phyloP scores from a whole-genome alignment of 2,329 filamentous ascomycete genomes.

The Davidsoniella australis region DNA sequence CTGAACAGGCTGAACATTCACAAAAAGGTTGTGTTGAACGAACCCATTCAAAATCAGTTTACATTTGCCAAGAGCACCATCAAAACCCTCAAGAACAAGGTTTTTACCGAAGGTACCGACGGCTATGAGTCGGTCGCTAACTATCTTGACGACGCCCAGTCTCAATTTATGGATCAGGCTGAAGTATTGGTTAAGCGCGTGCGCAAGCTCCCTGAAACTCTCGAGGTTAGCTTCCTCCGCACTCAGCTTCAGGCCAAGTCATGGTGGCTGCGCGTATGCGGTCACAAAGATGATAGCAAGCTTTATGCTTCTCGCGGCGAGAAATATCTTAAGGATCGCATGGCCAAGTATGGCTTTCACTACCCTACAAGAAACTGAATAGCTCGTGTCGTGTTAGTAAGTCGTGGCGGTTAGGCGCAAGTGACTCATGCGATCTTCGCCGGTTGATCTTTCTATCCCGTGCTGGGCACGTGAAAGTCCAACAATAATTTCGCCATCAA shows the following conservation, averaged over 20 bases:
- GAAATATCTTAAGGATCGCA: conserved; percentile 3
- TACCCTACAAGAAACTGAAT: background rate
- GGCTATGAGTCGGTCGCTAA: too few species aligned
- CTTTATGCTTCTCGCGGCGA: conserved; percentile 2
- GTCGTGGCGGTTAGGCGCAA: background rate
- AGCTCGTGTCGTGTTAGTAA: background rate
- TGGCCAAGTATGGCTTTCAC: background rate
- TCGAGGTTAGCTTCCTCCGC: background rate
- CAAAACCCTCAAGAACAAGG: background rate
- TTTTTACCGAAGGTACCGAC: background rate
- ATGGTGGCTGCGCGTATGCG: conserved; percentile 1
- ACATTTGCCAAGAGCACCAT: background rate
- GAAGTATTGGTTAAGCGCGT: background rate
- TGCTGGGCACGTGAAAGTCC: too few species aligned
- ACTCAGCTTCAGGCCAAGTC: conserved; percentile 1
- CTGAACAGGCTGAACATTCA: too few species aligned
- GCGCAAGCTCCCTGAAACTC: too few species aligned
- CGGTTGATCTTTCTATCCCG: too few species aligned
- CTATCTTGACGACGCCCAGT: background rate
- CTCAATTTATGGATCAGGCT: background rate
- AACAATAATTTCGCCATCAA: background rate
- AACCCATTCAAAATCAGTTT: background rate
- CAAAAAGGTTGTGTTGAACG: background rate
- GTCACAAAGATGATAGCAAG: conserved; percentile 1
- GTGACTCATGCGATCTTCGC: too few species aligned